phyloP scores from a whole-genome alignment of 2,329 filamentous ascomycete genomes.

The Calycina herbarum region DNA sequence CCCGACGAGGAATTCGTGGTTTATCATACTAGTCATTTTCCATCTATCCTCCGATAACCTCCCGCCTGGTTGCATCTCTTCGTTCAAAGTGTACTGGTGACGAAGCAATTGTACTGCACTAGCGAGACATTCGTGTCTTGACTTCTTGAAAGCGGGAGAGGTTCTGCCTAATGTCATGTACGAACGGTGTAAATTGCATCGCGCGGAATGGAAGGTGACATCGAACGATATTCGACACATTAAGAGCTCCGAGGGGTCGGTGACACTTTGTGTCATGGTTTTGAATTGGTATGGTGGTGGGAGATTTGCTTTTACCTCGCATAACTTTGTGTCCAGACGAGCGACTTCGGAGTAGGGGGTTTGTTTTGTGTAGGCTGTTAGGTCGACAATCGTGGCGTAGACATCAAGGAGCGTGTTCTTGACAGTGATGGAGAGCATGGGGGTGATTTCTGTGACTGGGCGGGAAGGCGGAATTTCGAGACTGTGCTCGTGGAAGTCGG shows the following conservation, averaged over 20 bases:
- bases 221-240: constrained; percentile 49
- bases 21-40: constrained; percentile 57
- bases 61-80: constrained; percentile 52
- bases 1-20: constrained; percentile 61
- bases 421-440: constrained; percentile 52
- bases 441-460: constrained; percentile 57
- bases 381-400: constrained; percentile 50
- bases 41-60: constrained; percentile 49
- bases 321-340: constrained; percentile 46
- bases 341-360: constrained; percentile 51
- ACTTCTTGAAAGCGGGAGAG: constrained; percentile 51
- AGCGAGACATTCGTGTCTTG: constrained; percentile 50
- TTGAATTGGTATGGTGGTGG: constrained; percentile 50
- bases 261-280: constrained; percentile 46
- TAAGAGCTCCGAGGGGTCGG: constrained; percentile 46
- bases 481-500: constrained; percentile 59
- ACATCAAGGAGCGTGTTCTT: constrained; percentile 50
- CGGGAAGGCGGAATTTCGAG: constrained; percentile 55
- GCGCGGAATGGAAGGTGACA: constrained; percentile 45
- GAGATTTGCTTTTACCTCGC: constrained; percentile 46
- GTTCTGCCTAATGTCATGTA: constrained; percentile 45
- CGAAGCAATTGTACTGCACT: constrained; percentile 48
- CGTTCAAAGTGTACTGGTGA: constrained; percentile 48
- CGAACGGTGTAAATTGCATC: constrained; percentile 15
- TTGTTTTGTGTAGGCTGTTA: constrained; percentile 48